Base-by-base conservation (phyloP, 495 filamentous ascomycete species). In the Penicillium lagena region DNA sequence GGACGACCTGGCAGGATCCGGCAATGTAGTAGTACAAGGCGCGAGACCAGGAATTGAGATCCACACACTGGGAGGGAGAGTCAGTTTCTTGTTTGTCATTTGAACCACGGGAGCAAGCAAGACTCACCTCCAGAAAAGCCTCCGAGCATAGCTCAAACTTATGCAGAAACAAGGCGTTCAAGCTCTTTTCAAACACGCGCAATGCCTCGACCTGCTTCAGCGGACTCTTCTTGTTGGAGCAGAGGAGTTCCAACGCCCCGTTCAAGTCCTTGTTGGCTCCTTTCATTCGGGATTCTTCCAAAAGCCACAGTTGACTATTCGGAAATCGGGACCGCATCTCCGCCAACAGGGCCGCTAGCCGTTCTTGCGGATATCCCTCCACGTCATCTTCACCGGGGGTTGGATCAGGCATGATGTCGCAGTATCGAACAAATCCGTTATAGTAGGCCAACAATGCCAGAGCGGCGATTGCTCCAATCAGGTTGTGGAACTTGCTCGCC, bases 21-120 rank as follows among this genome's bases (percentile, higher is more conserved):
- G 87, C 86, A 39, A 91, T 86, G 66, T 90, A 98, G 53, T 89
- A 89, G 55, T 98, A 98, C 37, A 98, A 63, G 0, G 83, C 79
- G 37, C 87, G 89, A 22, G 83, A 89, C 93, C 94, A 98, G 43
- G 82, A 87, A 62, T 95, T 96, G 39, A 96, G 77, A 40, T 84
- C 81, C 33, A 89, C 71, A 55, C 91, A 93, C 59, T 78, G 22
- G 22, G 22, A 22, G 22, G 22, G 22, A 6, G 22, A 6, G 22
- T 22, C 22, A 22, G 22, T 4, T 3, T 3, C 22, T 22, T 22
- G 22, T 3, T 22, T 22, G 22, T 22, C 22, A 22, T 12, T 22
- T 32, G 10, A 35, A 28, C 40, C 2, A 12, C 6, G 12, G 13
- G 12, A 10, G 22, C 22, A 22, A 22, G 22, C 22, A 33, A 1